Base-by-base conservation (phyloP, 257 asterid species). In the Solanum virginianum region DNA sequence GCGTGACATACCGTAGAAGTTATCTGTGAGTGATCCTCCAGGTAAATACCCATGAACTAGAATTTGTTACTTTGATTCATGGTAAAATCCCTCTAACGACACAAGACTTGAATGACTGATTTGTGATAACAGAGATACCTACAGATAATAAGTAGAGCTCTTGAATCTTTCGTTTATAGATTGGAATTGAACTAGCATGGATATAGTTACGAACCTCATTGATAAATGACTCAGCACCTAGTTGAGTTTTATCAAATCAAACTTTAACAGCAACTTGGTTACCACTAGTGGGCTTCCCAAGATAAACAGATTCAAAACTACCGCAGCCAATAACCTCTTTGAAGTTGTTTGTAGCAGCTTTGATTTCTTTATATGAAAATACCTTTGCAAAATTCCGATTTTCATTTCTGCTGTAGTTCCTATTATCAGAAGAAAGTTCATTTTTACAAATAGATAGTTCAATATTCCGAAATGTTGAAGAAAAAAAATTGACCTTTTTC, bases 21-120 rank as follows among this genome's bases (percentile, higher is more conserved):
- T 93, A 85, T 96, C 97, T 14, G 96, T 92, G 89, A 96, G 85
- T 83, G 98, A 96, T 87, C 98, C 98, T 71, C 96, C 94, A 6
- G 95, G 90, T 88, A 93, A 89, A 80, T 92, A 96, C 86, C 94
- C 99, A 47, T 96, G 93, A 32, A 96, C 95, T 51, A 96, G 97
- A 88, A 96, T 93, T 84, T 96, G 99, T 85, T 96, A 98, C 91
- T 92, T 96, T n/a, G n/a, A n/a, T n/a, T n/a, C n/a, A n/a, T n/a
- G n/a, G 89, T 98, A 96, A 87, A 92, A 94, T 83, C 99, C 99
- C 90, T 94, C 98, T 84, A 96, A 77, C 10, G 92, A 90, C 54
- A 94, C 94, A 10, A 96, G 98, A n/a, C n/a, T n/a, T n/a, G n/a
- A n/a, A n/a, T n/a, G n/a, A n/a, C n/a, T n/a, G n/a, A n/a, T n/a